Conservation (phyloP, 78 protist species). For the Dictyostelium citrinum region DNA sequence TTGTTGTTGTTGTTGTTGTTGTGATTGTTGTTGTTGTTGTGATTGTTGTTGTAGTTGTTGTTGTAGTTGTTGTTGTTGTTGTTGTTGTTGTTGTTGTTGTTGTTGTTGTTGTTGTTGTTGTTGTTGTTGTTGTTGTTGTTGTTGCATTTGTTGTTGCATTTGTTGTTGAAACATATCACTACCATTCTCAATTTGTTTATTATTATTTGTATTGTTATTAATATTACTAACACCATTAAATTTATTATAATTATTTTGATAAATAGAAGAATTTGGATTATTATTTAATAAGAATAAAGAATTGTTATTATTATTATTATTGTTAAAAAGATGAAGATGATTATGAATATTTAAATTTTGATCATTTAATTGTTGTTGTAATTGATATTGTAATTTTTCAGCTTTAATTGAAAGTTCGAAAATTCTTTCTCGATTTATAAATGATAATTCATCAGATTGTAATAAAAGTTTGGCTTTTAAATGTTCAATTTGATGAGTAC, state of each 20-base stretch:
- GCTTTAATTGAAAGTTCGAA: conserved; percentile 2
- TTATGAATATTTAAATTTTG: neutral
- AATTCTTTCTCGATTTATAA: conserved; percentile 5
- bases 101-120: neutral
- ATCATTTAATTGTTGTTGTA: neutral
- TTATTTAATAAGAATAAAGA: neutral
- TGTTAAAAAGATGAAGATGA: neutral
- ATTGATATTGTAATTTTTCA: conserved; percentile 9
- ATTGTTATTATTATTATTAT: neutral
- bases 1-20: neutral
- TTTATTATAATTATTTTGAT: conserved; percentile 14
- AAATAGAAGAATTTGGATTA: neutral
- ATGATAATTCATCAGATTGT: neutral
- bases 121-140: neutral
- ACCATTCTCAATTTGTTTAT: neutral
- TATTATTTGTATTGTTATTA: conserved; percentile 4
- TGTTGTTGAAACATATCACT: neutral
- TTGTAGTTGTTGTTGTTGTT: neutral
- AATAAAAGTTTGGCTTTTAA: neutral
- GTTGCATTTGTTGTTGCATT: neutral
- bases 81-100: neutral
- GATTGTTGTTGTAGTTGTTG: neutral
- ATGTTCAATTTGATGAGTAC: neutral
- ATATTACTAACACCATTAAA: neutral
- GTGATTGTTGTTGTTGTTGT: neutral